Evolutionary conservation across 2,329 filamentous ascomycete genomes (phyloP), one percentile per base, ranked within the genome.

Genomic region (Coniella vitis): DNA sequence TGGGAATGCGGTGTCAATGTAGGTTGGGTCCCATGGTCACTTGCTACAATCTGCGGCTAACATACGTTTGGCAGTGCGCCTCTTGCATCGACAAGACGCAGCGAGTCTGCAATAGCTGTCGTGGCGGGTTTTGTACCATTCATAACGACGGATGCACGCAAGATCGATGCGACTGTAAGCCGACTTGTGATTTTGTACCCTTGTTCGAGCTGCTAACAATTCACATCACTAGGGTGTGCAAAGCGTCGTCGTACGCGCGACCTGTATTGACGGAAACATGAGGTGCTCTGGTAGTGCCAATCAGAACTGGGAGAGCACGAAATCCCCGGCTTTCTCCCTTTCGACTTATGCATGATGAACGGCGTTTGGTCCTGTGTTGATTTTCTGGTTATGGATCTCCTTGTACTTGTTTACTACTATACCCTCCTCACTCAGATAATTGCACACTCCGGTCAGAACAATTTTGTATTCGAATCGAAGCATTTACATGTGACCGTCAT

Each of bases 1-100:
- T 93, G 87, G 77, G 89, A 90, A 65, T 95, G 90, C 64, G 89
- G 88, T 45, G 79, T 78, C 54, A 91, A 87, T 52, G 86, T 89
- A 69, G 70, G 80, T 63, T 9, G 16, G 16, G 14, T 22, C 29
- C 16, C 21, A 17, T 9, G n/a, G 12, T 31, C 32, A 20, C 41
- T 29, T 17, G 9, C 34, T 43, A 25, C 38, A 25, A n/a, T 14
- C n/a, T 42, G 22, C 37, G 4, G n/a, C 40, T 52, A 34, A 48
- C 13, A 17, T 35, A 31, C 40, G 31, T 20, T n/a, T 31, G 35
- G 3, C 55, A 90, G 83, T 95, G 90, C 63, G 76, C 79, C 44
- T 75, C 79, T 35, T 96, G 90, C 68, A 87, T 89, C 60, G 69
- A 77, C 21, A 67, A 75, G 38, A 87, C 83, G 21, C 87, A 91